Percentiles rank a stretch among this genome's conserved stretches.
phyloP scores from a whole-genome alignment of 331 rosid genomes.

The Quercus lobata region DNA sequence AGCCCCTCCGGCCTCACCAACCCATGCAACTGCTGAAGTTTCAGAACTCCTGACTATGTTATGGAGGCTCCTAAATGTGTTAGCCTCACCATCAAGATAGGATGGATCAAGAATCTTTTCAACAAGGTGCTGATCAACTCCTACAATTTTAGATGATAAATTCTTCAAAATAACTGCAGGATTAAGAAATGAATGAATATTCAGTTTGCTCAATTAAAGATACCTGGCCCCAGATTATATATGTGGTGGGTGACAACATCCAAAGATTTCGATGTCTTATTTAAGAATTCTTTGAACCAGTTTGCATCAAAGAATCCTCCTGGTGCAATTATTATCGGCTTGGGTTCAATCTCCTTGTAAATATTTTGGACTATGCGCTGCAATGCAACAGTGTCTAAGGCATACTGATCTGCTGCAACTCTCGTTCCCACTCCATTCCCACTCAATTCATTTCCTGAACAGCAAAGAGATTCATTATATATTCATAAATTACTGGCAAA shows the following conservation, averaged over 20 bases:
- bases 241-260: constrained; percentile 75
- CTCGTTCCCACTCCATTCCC: constrained; percentile 78
- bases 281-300: constrained; percentile 63
- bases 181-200: neutral
- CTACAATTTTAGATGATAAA: constrained; percentile 31
- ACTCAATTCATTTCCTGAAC: constrained; percentile 80
- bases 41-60: constrained; percentile 39
- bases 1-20: constrained; percentile 98
- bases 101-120: constrained; percentile 69
- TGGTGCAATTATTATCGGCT: constrained; percentile 78
- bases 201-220: neutral
- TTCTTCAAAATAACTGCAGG: neutral
- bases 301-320: constrained; percentile 82
- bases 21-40: constrained; percentile 68
- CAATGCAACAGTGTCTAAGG: constrained; percentile 51
- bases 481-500: neutral
- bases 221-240: constrained; percentile 93
- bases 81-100: constrained; percentile 52
- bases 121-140: constrained; percentile 59
- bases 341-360: constrained; percentile 40
- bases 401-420: constrained; percentile 66
- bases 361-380: constrained; percentile 37
- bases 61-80: constrained; percentile 54
- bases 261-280: constrained; percentile 35
- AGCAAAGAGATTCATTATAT: neutral